Base-by-base conservation (phyloP, 139 green algal genomes). In the Picochlorum sp. region DNA sequence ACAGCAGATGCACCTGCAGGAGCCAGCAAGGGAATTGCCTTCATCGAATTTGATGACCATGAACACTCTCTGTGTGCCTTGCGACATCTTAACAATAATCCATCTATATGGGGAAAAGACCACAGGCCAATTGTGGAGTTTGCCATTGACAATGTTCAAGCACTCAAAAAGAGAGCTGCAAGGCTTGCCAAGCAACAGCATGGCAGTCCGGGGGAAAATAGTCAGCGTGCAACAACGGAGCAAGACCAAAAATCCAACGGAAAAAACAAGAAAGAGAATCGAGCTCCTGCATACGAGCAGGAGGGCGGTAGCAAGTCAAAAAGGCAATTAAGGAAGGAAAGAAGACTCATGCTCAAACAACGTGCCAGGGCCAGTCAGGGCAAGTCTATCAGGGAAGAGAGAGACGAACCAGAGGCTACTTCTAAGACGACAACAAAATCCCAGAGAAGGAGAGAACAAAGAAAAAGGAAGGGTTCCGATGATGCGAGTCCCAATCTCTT, bases 51-150 rank as follows among this genome's bases (percentile, higher is more conserved):
- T 49, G 56, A 33, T 14, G 73, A 82, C 14, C 83, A 89, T 59
- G 79, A 92, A 44, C 88, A 97, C 50, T 88, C 90, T 1, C 69
- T 96, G 24, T 83, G 73, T 33, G 86, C 83, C 14, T 81, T 98
- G 56, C 77, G 91, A 22, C 79, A 93, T 65, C 75, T 96, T 36
- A 98, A 98, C 81, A 98, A 98, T 85, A 95, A 95, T 68, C 91
- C 90, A 4, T 4, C 33, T 5, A 12, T 52, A 22, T 70, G 63
- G 33, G 26, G n/a, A 8, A 35, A 61, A 31, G 69, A 83, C 0
- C 49, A 65, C 13, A 65, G 87, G 2, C 89, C 87, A 14, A 91
- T 95, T 41, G 73, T 95, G 4, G 87, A 95, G 69, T 95, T 95
- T 77, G 83, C 85, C 3, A 69, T 94, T 8, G 87, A 95, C 30